A percentile compares a stretch with the other conserved stretches of the same genome.
These are phyloP conservation scores for Castanea mollissima DNA, from an alignment of 306 rosid genomes.

Conservation along the genomic window DNA sequence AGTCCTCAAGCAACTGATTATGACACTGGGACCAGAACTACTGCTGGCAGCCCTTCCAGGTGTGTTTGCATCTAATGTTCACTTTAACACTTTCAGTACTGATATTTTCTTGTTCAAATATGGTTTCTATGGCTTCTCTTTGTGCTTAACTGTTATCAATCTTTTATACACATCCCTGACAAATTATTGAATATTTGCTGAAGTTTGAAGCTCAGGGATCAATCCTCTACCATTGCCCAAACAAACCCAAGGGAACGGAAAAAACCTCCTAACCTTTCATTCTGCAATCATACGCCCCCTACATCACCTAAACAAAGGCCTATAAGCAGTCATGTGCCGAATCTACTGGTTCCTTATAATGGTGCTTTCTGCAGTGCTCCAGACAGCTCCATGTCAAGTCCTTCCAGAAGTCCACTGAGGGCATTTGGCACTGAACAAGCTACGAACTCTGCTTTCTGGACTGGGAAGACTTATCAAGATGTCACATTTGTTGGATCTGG, in stretches of 20 bases:
- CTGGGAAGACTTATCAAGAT: conserved; percentile 52
- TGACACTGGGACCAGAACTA: conserved; percentile 69
- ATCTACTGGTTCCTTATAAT: conserved; percentile 80
- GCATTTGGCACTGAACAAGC: conserved; percentile 57
- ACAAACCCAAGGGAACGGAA: conserved; percentile 53
- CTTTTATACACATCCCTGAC: conserved; percentile 38
- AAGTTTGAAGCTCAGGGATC: conserved; percentile 75
- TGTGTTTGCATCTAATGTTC: conserved; percentile 32
- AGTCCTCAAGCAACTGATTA: conserved; percentile 72
- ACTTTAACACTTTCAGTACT: conserved; percentile 15
- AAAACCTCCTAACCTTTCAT: conserved; percentile 51
- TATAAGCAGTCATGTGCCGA: conserved; percentile 76
- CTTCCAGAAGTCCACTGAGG: conserved; percentile 70
- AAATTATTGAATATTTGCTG: conserved; percentile 32
- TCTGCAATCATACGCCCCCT: conserved; percentile 46
- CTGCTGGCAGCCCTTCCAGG: conserved; percentile 81
- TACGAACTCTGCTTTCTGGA: conserved; percentile 49
- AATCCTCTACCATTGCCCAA: conserved; percentile 45
- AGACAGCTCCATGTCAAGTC: conserved; percentile 79
- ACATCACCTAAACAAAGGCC: conserved; percentile 78
- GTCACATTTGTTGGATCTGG: conserved; percentile 71
- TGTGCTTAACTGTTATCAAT: conserved; percentile 16
- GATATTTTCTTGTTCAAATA: conserved; percentile 19
- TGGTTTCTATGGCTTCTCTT: conserved; percentile 14
- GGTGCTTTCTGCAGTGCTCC: conserved; percentile 89